Conservation (phyloP, 2,329 filamentous ascomycete genomes). For the Ceratocystis eucalypticola region DNA sequence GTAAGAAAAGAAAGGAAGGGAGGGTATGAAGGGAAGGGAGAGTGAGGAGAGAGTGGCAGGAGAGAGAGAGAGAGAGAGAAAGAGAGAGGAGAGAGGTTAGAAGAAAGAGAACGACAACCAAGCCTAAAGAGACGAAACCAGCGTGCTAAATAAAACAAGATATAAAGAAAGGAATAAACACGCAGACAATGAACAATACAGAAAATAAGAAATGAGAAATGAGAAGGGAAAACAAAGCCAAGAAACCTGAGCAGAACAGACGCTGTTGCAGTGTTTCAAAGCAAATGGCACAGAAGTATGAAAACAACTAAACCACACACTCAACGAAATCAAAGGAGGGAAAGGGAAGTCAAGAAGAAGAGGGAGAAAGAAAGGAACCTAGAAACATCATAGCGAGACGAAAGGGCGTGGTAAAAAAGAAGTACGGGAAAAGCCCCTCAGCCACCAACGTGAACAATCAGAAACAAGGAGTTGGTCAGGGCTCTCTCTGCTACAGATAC, state of each 20-base stretch:
- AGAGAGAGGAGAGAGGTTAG: not conserved
- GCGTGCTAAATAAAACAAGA: not conserved
- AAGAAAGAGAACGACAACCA: constrained; percentile 4
- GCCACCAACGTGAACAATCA: not conserved
- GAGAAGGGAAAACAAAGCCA: constrained; percentile 1
- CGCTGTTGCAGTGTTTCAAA: constrained; percentile 4
- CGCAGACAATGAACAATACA: not conserved
- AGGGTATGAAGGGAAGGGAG: not conserved
- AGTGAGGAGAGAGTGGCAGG: not conserved
- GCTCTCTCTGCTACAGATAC: not conserved
- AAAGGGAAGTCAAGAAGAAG: not conserved
- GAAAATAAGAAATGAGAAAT: not conserved
- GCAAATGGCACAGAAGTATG: constrained; percentile 3
- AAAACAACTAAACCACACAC: not conserved
- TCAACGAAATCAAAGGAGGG: not conserved
- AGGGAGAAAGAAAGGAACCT: constrained; percentile 10
- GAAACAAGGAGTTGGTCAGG: constrained; percentile 1
- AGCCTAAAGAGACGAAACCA: not conserved
- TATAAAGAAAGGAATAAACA: constrained; percentile 4
- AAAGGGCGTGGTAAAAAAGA: constrained; percentile 5
- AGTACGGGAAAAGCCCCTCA: not conserved
- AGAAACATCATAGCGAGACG: not conserved
- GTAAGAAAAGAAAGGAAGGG: not conserved
- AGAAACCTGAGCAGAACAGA: constrained; percentile 3
- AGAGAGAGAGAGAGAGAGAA: not conserved